Percentiles rank a stretch among this genome's conserved stretches.
Conservation (phyloP, 164 flowering plant species). For the Cinnamomum chago region DNA sequence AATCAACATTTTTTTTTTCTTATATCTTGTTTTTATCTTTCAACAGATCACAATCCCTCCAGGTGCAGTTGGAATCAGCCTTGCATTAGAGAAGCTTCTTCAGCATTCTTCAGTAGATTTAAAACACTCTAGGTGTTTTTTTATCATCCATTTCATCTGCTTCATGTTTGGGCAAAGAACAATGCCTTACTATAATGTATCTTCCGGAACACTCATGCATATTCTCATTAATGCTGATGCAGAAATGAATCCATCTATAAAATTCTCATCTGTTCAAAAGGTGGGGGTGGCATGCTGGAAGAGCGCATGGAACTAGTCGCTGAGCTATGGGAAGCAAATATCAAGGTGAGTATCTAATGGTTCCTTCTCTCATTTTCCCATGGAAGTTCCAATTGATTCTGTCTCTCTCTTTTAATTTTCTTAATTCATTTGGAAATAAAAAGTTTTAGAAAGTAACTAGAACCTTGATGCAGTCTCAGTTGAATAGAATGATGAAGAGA, state of each 20-base stretch:
- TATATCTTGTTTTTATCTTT: neutral
- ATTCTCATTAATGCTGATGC: constrained; percentile 12
- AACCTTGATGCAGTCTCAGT: too few species aligned
- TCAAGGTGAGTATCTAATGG: constrained; percentile 44
- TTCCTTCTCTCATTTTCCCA: neutral
- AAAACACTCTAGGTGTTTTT: constrained; percentile 47
- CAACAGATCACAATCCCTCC: constrained; percentile 73
- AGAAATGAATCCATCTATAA: constrained; percentile 56
- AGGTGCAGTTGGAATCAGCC: constrained; percentile 82
- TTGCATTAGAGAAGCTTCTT: constrained; percentile 81
- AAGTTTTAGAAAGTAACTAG: too few species aligned
- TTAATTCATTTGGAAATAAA: too few species aligned
- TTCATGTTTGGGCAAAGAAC: neutral
- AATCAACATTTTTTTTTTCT: neutral
- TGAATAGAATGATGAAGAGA: too few species aligned
- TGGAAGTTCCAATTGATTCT: too few species aligned
- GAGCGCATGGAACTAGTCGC: constrained; percentile 92
- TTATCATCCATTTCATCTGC: neutral
- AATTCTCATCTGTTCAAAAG: constrained; percentile 87
- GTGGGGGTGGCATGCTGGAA: constrained; percentile 84
- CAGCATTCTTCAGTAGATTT: constrained; percentile 51
- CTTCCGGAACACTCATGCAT: neutral
- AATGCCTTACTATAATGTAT: neutral
- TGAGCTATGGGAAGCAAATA: constrained; percentile 79
- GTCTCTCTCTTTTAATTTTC: too few species aligned